Evolutionary conservation across 306 rosid genomes (phyloP), one percentile per base, ranked within the genome.

Genomic region (Ochetophila trinervis): DNA sequence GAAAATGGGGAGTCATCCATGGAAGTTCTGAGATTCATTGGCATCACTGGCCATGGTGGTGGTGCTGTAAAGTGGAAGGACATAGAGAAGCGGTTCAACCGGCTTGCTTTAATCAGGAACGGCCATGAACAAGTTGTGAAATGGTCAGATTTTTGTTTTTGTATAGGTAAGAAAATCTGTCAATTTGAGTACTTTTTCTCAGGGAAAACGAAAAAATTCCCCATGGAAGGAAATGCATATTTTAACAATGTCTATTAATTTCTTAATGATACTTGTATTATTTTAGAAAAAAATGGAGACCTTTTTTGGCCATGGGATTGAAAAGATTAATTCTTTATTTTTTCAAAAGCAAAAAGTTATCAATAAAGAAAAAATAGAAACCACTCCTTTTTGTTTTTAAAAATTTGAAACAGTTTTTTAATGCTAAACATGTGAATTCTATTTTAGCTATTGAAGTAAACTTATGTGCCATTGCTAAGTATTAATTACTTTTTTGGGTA

Each of bases 151-250:
- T 86, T 91, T 74, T 85, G 81, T 53, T 77, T 78, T 54, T 91
- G 97, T 60, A 72, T 88, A 61, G 96, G 97, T 91, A 74, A 86
- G 97, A 70, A 82, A 60, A 35, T 17, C 22, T 20, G 4, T 42
- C 23, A 15, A 51, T 2, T 1, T 40, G n/a, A 6, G 10, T 40
- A 9, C 45, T 40, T 40, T 10, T 10, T 40, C 45, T 10, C 45
- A 40, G 11, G 4, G 2, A 40, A 8, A 9, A 40, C 6, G 8
- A 40, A 40, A 10, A 1, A 0, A 1, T 27, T 27, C 32, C 32
- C 32, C 32, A 27, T 4, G 32, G 32, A 1, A 27, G 32, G 32
- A 27, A 1, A 27, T 27, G 4, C 32, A 27, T 27, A 27, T 27
- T 27, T 27, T 27, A 27, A 27, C 32, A 1, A 27, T 27, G n/a